Conservation (phyloP, 2,329 filamentous ascomycete species). For the Endothia cerciana region DNA sequence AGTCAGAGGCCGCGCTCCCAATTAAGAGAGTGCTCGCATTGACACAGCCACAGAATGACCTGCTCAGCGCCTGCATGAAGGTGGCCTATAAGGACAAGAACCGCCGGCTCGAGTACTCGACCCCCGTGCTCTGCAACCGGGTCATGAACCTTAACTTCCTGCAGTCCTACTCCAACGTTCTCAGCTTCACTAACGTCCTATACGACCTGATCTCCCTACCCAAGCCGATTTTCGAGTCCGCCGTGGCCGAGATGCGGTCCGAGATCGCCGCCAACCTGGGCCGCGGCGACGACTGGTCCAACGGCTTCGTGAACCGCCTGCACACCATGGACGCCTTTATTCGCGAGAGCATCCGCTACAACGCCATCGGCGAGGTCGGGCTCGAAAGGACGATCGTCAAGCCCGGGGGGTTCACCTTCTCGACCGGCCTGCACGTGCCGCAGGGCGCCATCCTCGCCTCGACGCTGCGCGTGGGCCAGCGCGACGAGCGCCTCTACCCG, state of each 20-base stretch:
- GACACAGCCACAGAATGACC: background rate
- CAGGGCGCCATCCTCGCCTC: constrained; percentile 12
- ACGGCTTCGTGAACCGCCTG: background rate
- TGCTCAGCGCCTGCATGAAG: constrained; percentile 6
- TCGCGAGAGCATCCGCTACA: constrained; percentile 15
- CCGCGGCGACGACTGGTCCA: constrained; percentile 10
- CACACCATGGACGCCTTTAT: constrained; percentile 9
- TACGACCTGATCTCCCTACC: constrained; percentile 10
- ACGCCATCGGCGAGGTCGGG: constrained; percentile 6
- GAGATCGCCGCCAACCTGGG: background rate
- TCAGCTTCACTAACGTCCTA: constrained; percentile 7
- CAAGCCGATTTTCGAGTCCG: constrained; percentile 2
- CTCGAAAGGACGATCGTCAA: constrained; percentile 6
- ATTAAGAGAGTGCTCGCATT: background rate
- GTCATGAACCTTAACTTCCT: constrained; percentile 14
- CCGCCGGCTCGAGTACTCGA: background rate
- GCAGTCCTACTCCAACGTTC: constrained; percentile 15
- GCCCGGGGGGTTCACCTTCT: constrained; percentile 11
- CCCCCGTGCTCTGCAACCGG: background rate
- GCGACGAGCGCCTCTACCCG: constrained; percentile 9
- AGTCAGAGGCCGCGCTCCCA: background rate
- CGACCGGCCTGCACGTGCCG: constrained; percentile 8
- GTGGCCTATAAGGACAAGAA: constrained; percentile 9
- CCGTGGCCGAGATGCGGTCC: background rate
- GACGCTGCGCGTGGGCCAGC: constrained; percentile 6